These are phyloP conservation scores for Cladobotryum mycophilum DNA, from an alignment of 2,329 filamentous ascomycete genomes.

Conservation along the genomic window DNA sequence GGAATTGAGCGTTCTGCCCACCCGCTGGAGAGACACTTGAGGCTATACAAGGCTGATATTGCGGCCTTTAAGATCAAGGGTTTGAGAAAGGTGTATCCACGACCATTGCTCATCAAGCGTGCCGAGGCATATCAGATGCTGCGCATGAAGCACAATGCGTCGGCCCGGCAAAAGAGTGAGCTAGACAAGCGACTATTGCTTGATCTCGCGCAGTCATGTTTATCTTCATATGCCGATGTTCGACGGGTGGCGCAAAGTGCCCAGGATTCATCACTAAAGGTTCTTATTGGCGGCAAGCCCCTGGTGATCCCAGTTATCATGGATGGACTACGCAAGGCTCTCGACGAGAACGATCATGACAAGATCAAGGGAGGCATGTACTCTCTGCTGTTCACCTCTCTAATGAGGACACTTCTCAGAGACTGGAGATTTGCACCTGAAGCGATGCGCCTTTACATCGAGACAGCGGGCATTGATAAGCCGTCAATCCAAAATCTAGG, in stretches of 20 bases:
- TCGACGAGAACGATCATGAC: conserved; percentile 76
- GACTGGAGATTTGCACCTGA: conserved; percentile 94
- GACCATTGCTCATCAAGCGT: conserved; percentile 83
- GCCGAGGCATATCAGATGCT: conserved; percentile 94
- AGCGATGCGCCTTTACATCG: conserved; percentile 84
- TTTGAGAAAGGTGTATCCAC: conserved; percentile 83
- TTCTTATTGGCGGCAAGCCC: conserved; percentile 78
- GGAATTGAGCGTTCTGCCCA: conserved; percentile 94
- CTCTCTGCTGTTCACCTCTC: conserved; percentile 78
- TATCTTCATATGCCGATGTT: conserved; percentile 91
- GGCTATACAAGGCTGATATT: conserved; percentile 79
- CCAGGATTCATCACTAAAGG: conserved; percentile 88
- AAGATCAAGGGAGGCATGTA: conserved; percentile 94
- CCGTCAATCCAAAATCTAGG: conserved; percentile 89
- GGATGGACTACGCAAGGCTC: conserved; percentile 67
- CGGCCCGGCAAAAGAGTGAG: conserved; percentile 80
- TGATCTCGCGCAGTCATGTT: conserved; percentile 82
- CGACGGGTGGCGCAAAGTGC: conserved; percentile 89
- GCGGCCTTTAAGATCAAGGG: conserved; percentile 93
- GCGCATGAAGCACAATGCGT: conserved; percentile 88
- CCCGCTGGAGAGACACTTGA: conserved; percentile 78
- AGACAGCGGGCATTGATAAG: conserved; percentile 85
- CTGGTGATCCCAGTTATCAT: conserved; percentile 87
- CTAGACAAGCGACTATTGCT: conserved; percentile 79
- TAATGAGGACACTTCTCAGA: conserved; percentile 78